A percentile compares a stretch with the other conserved stretches of the same genome.
Evolutionary conservation across 768 basidiomycete genomes (phyloP).

Genomic region (Lyophyllum atratum): DNA sequence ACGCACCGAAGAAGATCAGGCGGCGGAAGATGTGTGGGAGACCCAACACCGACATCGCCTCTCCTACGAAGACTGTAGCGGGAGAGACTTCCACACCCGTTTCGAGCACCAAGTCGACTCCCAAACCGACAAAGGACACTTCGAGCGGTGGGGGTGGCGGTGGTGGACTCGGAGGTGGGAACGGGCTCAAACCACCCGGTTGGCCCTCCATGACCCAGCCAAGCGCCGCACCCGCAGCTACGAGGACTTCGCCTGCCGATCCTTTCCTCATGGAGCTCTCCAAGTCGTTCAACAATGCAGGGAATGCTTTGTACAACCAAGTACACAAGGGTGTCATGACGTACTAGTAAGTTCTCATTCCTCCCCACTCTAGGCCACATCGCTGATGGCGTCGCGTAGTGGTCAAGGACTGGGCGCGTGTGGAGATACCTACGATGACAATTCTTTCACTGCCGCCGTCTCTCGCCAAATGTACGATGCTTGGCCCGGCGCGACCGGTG

Average conservation of each 20-base stretch:
- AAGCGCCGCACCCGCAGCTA: constrained; percentile 22
- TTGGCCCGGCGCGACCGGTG: constrained; percentile 24
- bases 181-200: constrained; percentile 20
- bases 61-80: not conserved
- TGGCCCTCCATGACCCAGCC: constrained; percentile 29
- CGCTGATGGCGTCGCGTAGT: constrained; percentile 16
- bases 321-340: constrained; percentile 30
- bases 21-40: constrained; percentile 4
- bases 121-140: constrained; percentile 7
- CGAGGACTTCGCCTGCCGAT: constrained; percentile 23
- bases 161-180: constrained; percentile 5
- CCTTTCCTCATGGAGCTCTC: constrained; percentile 30
- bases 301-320: constrained; percentile 21
- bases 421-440: constrained; percentile 31
- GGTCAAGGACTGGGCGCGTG: constrained; percentile 31
- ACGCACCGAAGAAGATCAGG: constrained; percentile 1
- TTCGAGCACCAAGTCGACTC: not conserved
- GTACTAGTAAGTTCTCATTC: constrained; percentile 27
- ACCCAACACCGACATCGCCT: constrained; percentile 1
- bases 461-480: constrained; percentile 27
- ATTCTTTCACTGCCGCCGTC: constrained; percentile 31
- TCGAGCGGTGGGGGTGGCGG: constrained; percentile 8
- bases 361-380: not conserved
- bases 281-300: constrained; percentile 27
- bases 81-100: not conserved